Base-by-base conservation (phyloP, 2,329 filamentous ascomycete species). In the Sphaerulina vaccinii region DNA sequence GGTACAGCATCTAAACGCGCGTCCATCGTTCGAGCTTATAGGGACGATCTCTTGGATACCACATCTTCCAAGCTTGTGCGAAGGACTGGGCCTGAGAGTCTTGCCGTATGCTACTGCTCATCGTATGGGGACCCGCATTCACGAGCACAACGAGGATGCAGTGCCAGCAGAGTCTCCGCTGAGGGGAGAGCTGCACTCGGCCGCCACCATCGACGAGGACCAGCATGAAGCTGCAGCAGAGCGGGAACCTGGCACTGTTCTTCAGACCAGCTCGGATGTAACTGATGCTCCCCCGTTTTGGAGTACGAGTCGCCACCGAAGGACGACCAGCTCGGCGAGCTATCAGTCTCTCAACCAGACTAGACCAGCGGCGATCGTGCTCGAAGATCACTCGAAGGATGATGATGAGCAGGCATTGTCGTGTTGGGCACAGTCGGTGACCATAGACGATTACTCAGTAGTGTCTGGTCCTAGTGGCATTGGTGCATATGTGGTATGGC, bases 401-500 rank as follows among this genome's bases (percentile, higher is more conserved):
- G 69, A 73, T 37, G 78, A 77, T 35, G 79, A 82, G 60, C 77
- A 78, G 15, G 79, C 75, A 61, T 76, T 77, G 35, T 76, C 79
- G 0, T 74, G 84, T 49, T 87, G 83, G 83, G 83, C 83, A 7
- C 78, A 75, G 45, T 77, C 77, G 50, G 83, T 85, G 35, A 73
- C 75, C 5, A 80, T 87, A 46, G 78, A 83, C 50, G 81, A 84
- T 63, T 79, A 84, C 71, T 77, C 79, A 27, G 75, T 86, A 57
- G 77, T 86, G 23, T 76, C 77, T 55, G 83, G 81, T 7, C 78
- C 74, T 45, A 73, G 78, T 3, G 79, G 79, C 5, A 73, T 85
- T 41, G 92, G 92, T n/a, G 88, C 91, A 1, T 99, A 97, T 73
- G 89, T 96, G 1, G 90, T 96, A 6, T 99, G 89, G 88, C 93